These are phyloP conservation scores for Cytospora mali DNA, from an alignment of 2,329 filamentous ascomycete species.

Conservation along the genomic window DNA sequence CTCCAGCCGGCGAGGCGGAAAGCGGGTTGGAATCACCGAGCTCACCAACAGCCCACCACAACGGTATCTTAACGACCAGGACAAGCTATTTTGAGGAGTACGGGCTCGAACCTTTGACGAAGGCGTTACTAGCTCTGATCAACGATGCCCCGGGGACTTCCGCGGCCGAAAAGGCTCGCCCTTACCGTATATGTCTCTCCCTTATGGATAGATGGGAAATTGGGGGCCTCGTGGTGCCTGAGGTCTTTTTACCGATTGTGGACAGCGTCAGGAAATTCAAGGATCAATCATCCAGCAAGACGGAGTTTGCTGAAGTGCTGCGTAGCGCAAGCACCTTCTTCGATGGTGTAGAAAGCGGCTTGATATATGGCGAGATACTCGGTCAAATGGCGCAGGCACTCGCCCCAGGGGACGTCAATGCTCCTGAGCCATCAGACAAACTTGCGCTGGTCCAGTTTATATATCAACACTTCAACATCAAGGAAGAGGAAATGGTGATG, in stretches of 20 bases:
- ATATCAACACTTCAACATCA: slow-evolving; percentile 84
- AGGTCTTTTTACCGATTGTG: slow-evolving; percentile 85
- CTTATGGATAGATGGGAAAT: slow-evolving; percentile 99
- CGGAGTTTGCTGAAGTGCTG: slow-evolving; percentile 82
- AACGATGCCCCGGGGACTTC: slow-evolving; percentile 51
- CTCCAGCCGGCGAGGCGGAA: slow-evolving; percentile 52
- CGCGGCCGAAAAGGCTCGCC: slow-evolving; percentile 73
- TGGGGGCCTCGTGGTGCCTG: slow-evolving; percentile 83
- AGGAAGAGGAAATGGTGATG: slow-evolving; percentile 93
- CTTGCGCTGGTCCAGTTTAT: slow-evolving; percentile 80
- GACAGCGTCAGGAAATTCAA: slow-evolving; percentile 79
- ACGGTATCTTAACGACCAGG: slow-evolving; percentile 55
- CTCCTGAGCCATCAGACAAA: slow-evolving; percentile 59
- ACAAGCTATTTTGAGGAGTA: slow-evolving; percentile 83
- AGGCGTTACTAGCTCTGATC: slow-evolving; percentile 74
- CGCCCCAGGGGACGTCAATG: slow-evolving; percentile 46
- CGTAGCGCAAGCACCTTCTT: slow-evolving; percentile 95
- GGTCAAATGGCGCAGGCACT: slow-evolving; percentile 66
- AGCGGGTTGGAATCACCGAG: slow-evolving; percentile 48
- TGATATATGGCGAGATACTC: slow-evolving; percentile 87
- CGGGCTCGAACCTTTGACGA: slow-evolving; percentile 73
- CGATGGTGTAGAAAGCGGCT: slow-evolving; percentile 89
- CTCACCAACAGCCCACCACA: slow-evolving; percentile 46
- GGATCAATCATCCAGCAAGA: slow-evolving; percentile 61
- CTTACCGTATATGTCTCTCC: slow-evolving; percentile 89